Percentiles rank a stretch among this genome's conserved stretches.
phyloP scores from a whole-genome alignment of 495 filamentous ascomycete genomes.

The Penicillium angulare region DNA sequence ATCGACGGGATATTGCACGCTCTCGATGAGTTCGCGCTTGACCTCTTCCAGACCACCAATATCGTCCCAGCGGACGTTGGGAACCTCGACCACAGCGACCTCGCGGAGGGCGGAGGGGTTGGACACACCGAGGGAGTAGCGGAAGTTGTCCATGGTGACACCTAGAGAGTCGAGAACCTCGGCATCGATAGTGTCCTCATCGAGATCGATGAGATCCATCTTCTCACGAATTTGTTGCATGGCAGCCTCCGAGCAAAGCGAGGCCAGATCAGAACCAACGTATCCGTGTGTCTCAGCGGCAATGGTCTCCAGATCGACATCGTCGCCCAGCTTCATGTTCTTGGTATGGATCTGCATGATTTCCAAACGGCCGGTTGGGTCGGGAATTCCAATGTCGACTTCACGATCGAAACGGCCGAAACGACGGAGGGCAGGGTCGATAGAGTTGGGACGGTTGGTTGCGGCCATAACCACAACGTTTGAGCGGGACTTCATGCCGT shows the following conservation, averaged over 20 bases:
- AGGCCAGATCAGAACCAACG: constrained; percentile 96
- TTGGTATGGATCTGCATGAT: constrained; percentile 99
- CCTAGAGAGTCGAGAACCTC: constrained; percentile 97
- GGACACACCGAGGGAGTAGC: constrained; percentile 93
- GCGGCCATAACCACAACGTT: constrained; percentile 99
- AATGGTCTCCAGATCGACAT: constrained; percentile 95
- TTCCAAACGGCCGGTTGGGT: constrained; percentile 95
- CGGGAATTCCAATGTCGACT: constrained; percentile 96
- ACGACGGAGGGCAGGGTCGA: constrained; percentile 90
- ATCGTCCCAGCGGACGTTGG: constrained; percentile 99
- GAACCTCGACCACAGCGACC: constrained; percentile 97
- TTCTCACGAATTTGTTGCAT: constrained; percentile 99
- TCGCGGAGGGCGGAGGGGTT: constrained; percentile 98
- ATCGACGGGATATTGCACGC: constrained; percentile 98
- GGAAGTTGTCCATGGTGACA: constrained; percentile 99
- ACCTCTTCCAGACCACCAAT: constrained; percentile 97
- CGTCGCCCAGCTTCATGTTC: constrained; percentile 99
- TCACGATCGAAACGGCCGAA: constrained; percentile 98
- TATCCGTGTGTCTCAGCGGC: constrained; percentile 98
- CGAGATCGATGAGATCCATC: constrained; percentile 99
- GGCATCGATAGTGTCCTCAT: constrained; percentile 98
- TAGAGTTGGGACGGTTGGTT: constrained; percentile 95
- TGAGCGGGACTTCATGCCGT: constrained; percentile 98
- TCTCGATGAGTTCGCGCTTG: constrained; percentile 99
- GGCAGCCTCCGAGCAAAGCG: constrained; percentile 97